Evolutionary conservation across 345 rosid genomes (phyloP), one percentile per base, ranked within the genome.

Genomic region (Salix dunnii): DNA sequence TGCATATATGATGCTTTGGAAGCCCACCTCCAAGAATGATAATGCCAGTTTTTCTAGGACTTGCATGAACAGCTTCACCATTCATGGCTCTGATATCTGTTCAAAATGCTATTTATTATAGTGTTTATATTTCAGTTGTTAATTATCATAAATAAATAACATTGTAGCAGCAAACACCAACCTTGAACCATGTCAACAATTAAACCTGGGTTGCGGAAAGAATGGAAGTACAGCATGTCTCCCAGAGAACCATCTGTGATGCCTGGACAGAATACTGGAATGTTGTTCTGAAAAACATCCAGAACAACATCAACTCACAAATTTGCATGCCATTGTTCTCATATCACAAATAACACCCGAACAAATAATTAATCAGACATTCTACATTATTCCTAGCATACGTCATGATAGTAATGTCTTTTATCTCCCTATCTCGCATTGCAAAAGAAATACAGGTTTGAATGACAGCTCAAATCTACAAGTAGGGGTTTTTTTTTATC

Each of bases 201-300:
- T 36, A 93, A 84, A 77, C 94, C 91, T 11, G 92, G 85, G 78
- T 78, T 85, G 55, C 84, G 87, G 31, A 89, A 88, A 30, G 97
- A 92, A 85, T 96, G 99, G 72, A 93, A 92, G 81, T 93, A 93
- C 77, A 96, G 61, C 98, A 91, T 96, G 90, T 93, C 97, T 48
- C 98, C 99, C 28, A 96, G 76, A 33, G 99, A 93, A 77, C 99
- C 99, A 88, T 96, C 99, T 20, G 97, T 96, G 80, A 92, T 76
- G 38, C 95, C 97, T 0, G 98, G 98, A 76, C 99, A 96, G 84
- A 86, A 96, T 49, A 92, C 99, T 2, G 98, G 97, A 85, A 93
- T 87, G 61, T 89, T 82, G 86, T 93, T 92, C 99, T 96, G 89
- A 77, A 90, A 73, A 78, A 77, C 5, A 71, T 67, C 25, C 69